Evolutionary conservation across 1,284 basidiomycete genomes (phyloP), one percentile per base, ranked within the genome.

Genomic region (Fomitopsis pinicola): DNA sequence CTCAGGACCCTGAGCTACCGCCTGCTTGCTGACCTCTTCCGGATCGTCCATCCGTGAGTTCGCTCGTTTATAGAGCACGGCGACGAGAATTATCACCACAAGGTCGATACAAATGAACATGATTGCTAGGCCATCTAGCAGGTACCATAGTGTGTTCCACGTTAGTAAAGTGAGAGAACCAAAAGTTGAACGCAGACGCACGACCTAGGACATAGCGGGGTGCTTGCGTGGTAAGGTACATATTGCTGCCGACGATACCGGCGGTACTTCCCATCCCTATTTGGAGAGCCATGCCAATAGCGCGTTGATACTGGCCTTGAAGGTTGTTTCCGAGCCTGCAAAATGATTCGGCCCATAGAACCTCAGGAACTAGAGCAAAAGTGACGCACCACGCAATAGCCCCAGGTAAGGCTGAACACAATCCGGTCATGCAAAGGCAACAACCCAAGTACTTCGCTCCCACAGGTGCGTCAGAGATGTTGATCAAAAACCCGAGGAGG

Each of bases 361-460:
- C 22, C 22, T 22, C 22, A 22, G 22, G 22, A 22, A 22, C 22
- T 22, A 2, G 22, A 22, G 22, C 22, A 22, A 22, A 86, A 4
- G 7, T 55, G 12, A 28, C 79, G 3, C 58, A 88, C 89, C 89
- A 92, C 19, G 86, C 80, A 10, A 89, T 78, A 5, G 87, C 73
- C n/a, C 85, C 86, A 2, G 88, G 88, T 69, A 87, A 81, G 0
- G 80, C 77, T 2, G 81, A 80, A 63, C 89, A 90, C 42, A 78
- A 77, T 15, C 88, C 88, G 0, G 77, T 76, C 15, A 88, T 85
- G 56, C 80, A 79, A 59, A 86, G 79, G 77, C 84, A 90, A 0
- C 82, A 85, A 1, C 86, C 87, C 64, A 89, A 87, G 68, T 89
- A 89, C 71, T 89, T 89, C 35, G 76, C 82, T 5, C 82, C 82